Conservation (phyloP, 495 filamentous ascomycete genomes). For the Chaetomidium leptoderma region DNA sequence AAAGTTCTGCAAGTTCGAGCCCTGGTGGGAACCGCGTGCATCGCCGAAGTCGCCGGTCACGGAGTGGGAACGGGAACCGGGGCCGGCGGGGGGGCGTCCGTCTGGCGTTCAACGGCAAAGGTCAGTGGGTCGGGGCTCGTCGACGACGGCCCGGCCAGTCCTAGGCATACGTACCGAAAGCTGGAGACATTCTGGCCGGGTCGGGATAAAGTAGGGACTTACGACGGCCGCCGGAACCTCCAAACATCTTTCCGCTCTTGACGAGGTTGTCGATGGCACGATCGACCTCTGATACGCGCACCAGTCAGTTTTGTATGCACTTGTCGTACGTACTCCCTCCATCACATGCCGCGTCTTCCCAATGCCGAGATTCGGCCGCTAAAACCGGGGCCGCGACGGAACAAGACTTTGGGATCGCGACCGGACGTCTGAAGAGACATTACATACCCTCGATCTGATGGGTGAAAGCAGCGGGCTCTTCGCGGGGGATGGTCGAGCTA, state of each 20-base stretch:
- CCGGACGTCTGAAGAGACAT: too few species aligned
- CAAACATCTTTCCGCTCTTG: conserved; percentile 93
- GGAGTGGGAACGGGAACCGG: conserved; percentile 68
- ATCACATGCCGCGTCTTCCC: background rate
- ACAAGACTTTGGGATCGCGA: background rate
- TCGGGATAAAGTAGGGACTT: conserved; percentile 75
- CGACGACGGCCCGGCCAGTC: conserved; percentile 28
- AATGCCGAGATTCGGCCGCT: background rate
- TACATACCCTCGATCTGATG: conserved; percentile 89
- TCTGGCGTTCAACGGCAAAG: conserved; percentile 27
- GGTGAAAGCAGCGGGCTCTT: conserved; percentile 75
- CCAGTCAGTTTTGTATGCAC: conserved; percentile 26
- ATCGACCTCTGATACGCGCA: conserved; percentile 70
- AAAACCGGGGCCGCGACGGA: too few species aligned
- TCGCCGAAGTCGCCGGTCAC: conserved; percentile 74
- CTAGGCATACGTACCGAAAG: conserved; percentile 45
- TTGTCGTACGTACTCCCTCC: background rate
- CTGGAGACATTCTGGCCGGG: conserved; percentile 55
- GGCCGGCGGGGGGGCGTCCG: conserved; percentile 40
- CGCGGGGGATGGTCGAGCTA: conserved; percentile 69
- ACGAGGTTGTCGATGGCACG: conserved; percentile 91
- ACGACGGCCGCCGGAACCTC: conserved; percentile 63
- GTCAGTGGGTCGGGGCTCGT: conserved; percentile 28
- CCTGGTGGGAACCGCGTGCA: conserved; percentile 64
- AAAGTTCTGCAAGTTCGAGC: conserved; percentile 83